These are phyloP conservation scores for Fraxinus ornus DNA, from an alignment of 305 asterid species.

Conservation along the genomic window DNA sequence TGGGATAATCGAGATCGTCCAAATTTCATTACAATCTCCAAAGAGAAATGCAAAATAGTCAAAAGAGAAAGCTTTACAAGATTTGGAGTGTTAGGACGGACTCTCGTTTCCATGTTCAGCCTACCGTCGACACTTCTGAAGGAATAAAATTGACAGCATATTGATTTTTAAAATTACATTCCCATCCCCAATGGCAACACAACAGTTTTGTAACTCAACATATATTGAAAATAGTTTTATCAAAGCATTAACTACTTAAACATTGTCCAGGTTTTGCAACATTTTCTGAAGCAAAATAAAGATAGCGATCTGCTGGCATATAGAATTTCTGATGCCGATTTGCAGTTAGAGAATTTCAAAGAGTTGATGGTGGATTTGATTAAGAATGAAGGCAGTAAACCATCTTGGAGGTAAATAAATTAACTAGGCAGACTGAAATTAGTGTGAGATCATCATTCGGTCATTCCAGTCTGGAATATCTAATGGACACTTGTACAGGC, in stretches of 20 bases:
- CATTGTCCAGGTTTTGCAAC: conserved; percentile 67
- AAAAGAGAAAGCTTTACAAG: conserved; percentile 13
- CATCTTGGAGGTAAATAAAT: conserved; percentile 72
- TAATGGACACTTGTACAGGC: conserved; percentile 57
- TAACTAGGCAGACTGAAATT: conserved; percentile 12
- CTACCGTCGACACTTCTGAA: conserved; percentile 2
- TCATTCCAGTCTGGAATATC: conserved; percentile 25
- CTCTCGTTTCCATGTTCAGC: conserved; percentile 11
- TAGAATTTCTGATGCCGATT: conserved; percentile 46
- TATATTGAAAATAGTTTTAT: background rate
- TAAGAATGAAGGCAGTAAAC: conserved; percentile 50
- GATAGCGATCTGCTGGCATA: conserved; percentile 48
- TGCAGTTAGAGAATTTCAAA: conserved; percentile 62
- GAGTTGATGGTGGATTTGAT: conserved; percentile 64
- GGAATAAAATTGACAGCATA: background rate
- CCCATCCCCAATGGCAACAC: conserved; percentile 16
- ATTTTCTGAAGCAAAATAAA: conserved; percentile 73
- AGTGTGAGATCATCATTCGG: conserved; percentile 1
- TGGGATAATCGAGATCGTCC: background rate
- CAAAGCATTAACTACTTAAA: conserved; percentile 1
- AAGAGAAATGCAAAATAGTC: conserved; percentile 1
- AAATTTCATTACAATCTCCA: conserved; percentile 8
- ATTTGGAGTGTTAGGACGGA: background rate
- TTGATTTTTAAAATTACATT: background rate
- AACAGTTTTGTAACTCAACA: background rate